Evolutionary conservation across 371 early-diverging fungal genomes (phyloP), one percentile per base, ranked within the genome.

Genomic region (Syncephalastrum sp.): DNA sequence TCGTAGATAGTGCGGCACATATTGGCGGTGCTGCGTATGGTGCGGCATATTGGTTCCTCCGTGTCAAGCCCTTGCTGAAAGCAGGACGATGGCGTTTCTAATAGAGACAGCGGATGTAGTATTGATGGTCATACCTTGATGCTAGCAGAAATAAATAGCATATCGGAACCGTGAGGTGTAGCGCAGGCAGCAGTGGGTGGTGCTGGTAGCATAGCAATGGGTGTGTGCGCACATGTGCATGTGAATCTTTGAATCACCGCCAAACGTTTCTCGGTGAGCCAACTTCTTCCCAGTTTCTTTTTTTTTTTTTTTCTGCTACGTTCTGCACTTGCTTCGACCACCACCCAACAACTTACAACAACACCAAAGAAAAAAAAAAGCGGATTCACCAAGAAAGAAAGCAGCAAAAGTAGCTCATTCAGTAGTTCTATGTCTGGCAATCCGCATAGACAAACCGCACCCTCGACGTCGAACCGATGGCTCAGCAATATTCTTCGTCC

Each of bases 1-100:
- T 73, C 1, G 65, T 81, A 3, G 85, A 84, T 51, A 81, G 82
- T 44, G 82, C 85, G 17, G 79, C 75, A 7, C 85, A 84, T 67
- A 52, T 84, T 15, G 85, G 85, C 23, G 85, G 85, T 5, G 74
- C 65, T 12, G 63, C 76, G 14, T 82, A 79, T 57, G 85, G 85
- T n/a, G 72, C 71, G 13, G 79, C 63, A 5, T 84, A 84, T 50
- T 82, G 77, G 69, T 75, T 80, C 19, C 49, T 77, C 7, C 63
- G 74, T n/a, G 75, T 82, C 3, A 64, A 65, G 5, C 85, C 85
- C 3, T 24, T 74, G 42, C 27, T 80, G 10, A 54, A 67, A 51
- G 65, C 67, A 10, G 75, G 80, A 17, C 57, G 75, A 3, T 65
- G 65, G 65, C 55, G 65, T 12, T 23, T 60, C 14, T 64, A 56